These are phyloP conservation scores for Urtica urens DNA, from an alignment of 306 rosid genomes.

Conservation along the genomic window DNA sequence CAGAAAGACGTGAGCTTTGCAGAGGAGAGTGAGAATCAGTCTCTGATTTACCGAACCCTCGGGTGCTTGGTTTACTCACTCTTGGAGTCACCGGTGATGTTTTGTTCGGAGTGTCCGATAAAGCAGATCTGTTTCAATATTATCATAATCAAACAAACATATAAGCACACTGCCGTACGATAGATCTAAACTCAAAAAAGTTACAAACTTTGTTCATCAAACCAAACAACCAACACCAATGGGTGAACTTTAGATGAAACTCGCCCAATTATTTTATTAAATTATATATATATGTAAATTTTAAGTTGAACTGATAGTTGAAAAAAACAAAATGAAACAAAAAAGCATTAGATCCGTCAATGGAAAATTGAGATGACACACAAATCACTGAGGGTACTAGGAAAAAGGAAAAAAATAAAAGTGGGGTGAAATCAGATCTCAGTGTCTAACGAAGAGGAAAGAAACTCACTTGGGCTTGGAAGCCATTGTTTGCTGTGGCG, in stretches of 20 bases:
- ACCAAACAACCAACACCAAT: conserved; percentile 10
- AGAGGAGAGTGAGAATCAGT: conserved; percentile 64
- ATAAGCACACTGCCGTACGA: neutral
- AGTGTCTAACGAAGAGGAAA: conserved; percentile 10
- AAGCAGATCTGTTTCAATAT: conserved; percentile 57
- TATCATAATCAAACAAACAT: conserved; percentile 21
- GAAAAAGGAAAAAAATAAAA: neutral
- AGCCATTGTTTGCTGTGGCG: conserved; percentile 42
- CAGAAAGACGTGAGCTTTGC: conserved; percentile 54
- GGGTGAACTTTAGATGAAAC: neutral
- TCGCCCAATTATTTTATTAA: no score
- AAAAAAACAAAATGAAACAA: neutral
- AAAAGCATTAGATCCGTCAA: conserved; percentile 31
- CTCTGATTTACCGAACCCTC: conserved; percentile 57
- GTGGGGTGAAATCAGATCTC: conserved; percentile 42
- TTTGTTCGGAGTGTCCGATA: conserved; percentile 49
- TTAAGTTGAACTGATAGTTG: neutral
- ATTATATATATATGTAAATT: neutral
- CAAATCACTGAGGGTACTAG: neutral
- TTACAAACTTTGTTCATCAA: conserved; percentile 4
- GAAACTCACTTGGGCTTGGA: conserved; percentile 60
- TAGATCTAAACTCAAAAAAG: conserved; percentile 38
- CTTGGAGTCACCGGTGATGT: conserved; percentile 75
- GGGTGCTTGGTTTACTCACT: conserved; percentile 52
- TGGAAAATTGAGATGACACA: conserved; percentile 12